Evolutionary conservation across 2,329 filamentous ascomycete species (phyloP), one percentile per base, ranked within the genome.

Genomic region (Alternaria sp.): DNA sequence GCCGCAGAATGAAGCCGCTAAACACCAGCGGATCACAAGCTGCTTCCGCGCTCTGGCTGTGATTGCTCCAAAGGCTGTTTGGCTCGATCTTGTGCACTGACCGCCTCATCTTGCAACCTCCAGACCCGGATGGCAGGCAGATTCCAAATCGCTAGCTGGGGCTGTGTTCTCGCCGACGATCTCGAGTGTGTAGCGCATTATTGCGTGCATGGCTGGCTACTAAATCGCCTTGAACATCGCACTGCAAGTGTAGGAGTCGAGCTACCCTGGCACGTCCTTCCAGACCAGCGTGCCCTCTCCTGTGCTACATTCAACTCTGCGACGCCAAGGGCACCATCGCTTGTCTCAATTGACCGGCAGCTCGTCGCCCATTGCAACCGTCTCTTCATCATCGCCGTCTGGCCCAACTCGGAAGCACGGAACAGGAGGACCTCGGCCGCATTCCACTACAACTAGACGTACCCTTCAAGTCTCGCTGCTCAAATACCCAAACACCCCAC

Each of bases 61-160:
- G 62, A 59, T 65, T 52, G 59, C 62, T 40, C 26, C 43, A 59
- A 55, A 51, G 23, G 54, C 44, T 58, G 46, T 64, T 63, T 57
- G 65, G 61, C 65, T 58, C 59, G 62, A 57, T 57, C 58, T 49
- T 59, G 66, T 43, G 61, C 66, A 67, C 55, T 56, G 62, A 57
- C 63, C 30, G 26, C 45, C 28, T 58, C 57, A 58, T 62, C 59
- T 45, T 64, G 47, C 58, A 63, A 67, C 57, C 51, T 65, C 47
- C 62, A 60, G 54, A 44, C 47, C 36, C 47, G 17, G 26, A 21
- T 36, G 61, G 67, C 67, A 60, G 68, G 70, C 54, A 63, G 46
- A 75, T 77, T 76, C 73, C 74, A 76, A 77, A 77, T 76, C 64
- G 57, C 61, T 45, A 51, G 63, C 52, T 28, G 65, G 67, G 73